Percentiles rank a stretch among this genome's conserved stretches.
Evolutionary conservation across 345 rosid genomes (phyloP).

Genomic region (Gossypioides kirkii): DNA sequence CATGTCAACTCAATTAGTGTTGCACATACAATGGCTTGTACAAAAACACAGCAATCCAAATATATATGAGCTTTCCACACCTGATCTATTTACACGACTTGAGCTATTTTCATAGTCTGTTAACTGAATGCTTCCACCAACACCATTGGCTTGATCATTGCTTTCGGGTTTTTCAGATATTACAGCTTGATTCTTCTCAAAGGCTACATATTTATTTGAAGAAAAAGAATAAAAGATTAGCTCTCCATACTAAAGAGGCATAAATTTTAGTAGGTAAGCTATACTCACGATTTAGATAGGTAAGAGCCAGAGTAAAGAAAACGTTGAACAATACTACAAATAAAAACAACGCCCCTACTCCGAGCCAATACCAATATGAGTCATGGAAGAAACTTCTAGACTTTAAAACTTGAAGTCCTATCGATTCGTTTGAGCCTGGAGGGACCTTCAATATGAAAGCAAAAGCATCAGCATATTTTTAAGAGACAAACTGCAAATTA

Average conservation of each 20-base stretch:
- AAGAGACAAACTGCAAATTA: not conserved
- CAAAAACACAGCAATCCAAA: not conserved
- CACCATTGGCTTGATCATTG: constrained; percentile 22
- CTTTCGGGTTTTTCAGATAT: constrained; percentile 39
- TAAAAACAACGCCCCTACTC: constrained; percentile 46
- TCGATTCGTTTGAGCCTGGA: constrained; percentile 19
- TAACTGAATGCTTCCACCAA: constrained; percentile 30
- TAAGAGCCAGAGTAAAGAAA: constrained; percentile 40
- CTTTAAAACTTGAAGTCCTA: constrained; percentile 46
- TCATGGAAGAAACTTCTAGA: constrained; percentile 37
- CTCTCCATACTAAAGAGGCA: not conserved
- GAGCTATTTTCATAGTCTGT: constrained; percentile 19
- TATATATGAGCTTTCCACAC: constrained; percentile 3
- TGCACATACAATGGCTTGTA: not conserved
- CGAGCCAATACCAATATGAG: constrained; percentile 66
- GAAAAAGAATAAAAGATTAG: not conserved
- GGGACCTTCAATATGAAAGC: constrained; percentile 14
- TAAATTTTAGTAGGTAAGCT: constrained; percentile 15
- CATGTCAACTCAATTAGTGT: not conserved
- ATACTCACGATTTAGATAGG: constrained; percentile 45
- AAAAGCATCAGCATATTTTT: not conserved
- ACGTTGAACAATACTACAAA: constrained; percentile 45
- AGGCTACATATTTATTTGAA: constrained; percentile 37
- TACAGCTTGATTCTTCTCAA: constrained; percentile 48
- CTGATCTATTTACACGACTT: constrained; percentile 17